Conservation (phyloP, 2,329 filamentous ascomycete species). For the Stachybotrys elegans region DNA sequence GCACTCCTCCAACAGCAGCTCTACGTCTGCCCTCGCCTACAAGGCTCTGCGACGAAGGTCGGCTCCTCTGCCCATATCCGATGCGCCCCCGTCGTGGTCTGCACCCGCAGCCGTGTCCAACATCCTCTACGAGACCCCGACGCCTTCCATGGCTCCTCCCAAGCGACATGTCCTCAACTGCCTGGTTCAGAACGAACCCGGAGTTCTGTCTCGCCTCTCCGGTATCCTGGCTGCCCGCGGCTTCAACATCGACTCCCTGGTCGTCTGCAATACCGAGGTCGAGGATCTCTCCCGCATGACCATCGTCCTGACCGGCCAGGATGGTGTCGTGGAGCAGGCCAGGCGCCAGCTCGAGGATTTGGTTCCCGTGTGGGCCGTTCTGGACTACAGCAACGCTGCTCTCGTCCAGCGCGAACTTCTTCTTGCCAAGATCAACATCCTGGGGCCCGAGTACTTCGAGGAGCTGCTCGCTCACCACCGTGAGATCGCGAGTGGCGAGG, state of each 20-base stretch:
- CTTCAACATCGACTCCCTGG: slow-evolving; percentile 98
- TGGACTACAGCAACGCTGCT: slow-evolving; percentile 90
- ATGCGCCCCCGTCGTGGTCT: slow-evolving; percentile 74
- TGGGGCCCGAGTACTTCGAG: slow-evolving; percentile 97
- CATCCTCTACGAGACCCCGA: slow-evolving; percentile 96
- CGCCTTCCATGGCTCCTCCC: slow-evolving; percentile 74
- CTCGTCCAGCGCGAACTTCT: slow-evolving; percentile 94
- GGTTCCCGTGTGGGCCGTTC: slow-evolving; percentile 95
- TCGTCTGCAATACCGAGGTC: slow-evolving; percentile 97
- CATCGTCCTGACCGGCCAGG: slow-evolving; percentile 92
- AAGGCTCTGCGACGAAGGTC: slow-evolving; percentile 93
- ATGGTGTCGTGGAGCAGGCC: slow-evolving; percentile 96
- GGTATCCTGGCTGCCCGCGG: slow-evolving; percentile 92
- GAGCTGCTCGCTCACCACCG: slow-evolving; percentile 93
- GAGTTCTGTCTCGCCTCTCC: slow-evolving; percentile 92
- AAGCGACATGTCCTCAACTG: slow-evolving; percentile 98
- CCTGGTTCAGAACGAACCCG: slow-evolving; percentile 97
- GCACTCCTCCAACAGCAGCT: slow-evolving; percentile 49
- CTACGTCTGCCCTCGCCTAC: slow-evolving; percentile 92
- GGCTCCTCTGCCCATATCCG: slow-evolving; percentile 74
- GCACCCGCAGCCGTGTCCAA: slow-evolving; percentile 94
- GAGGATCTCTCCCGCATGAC: slow-evolving; percentile 98
- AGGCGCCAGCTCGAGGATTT: slow-evolving; percentile 92
- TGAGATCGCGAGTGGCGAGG: slow-evolving; percentile 62
- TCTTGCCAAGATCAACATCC: slow-evolving; percentile 91